Evolutionary conservation across 176 grass and related monocot genomes (phyloP), one percentile per base, ranked within the genome.

Genomic region (Bromus sterilis): DNA sequence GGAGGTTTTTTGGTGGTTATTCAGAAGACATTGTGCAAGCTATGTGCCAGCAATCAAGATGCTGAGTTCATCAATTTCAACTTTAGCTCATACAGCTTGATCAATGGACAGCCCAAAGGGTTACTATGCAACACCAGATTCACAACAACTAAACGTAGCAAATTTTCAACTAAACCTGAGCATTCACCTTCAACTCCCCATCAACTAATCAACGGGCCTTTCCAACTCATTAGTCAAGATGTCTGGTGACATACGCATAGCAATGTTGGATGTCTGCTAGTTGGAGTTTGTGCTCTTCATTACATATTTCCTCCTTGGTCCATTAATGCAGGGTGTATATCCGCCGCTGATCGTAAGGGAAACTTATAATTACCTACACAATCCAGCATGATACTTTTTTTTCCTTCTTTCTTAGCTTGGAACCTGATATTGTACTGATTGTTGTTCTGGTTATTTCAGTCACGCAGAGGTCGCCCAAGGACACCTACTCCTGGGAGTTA

Each of bases 81-180:
- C 84, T 87, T 87, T 80, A 94, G 82, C 83, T 82, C 89, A 87
- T 77, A 89, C 78, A 82, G 89, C 89, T 85, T 89, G 74, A 80
- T 94, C 89, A 91, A 81, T 94, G 86, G 86, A 76, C 89, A 89
- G 80, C 86, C 78, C 79, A 89, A 91, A 80, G 87, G 74, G 81
- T 87, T 91, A 79, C 84, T 76, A 94, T 89, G 72, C 86, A 94
- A 87, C 76, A 89, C 86, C 75, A 81, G 89, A 91, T 91, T 94
- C 86, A 94, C 86, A 83, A 80, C 91, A 93, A 94, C 84, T 91
- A 82, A 91, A 83, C 60, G 7, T 91, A 91, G 81, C 84, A 87
- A 94, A 64, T 85, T 87, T 89, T 78, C 89, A 91, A 87, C 89
- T 94, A 87, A 94, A 94, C 63, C n/a, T 89, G 81, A 91, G 89